A percentile compares a stretch with the other conserved stretches of the same genome.
These are phyloP conservation scores for Eutrema japonicum DNA, from an alignment of 345 rosid species.

Conservation along the genomic window DNA sequence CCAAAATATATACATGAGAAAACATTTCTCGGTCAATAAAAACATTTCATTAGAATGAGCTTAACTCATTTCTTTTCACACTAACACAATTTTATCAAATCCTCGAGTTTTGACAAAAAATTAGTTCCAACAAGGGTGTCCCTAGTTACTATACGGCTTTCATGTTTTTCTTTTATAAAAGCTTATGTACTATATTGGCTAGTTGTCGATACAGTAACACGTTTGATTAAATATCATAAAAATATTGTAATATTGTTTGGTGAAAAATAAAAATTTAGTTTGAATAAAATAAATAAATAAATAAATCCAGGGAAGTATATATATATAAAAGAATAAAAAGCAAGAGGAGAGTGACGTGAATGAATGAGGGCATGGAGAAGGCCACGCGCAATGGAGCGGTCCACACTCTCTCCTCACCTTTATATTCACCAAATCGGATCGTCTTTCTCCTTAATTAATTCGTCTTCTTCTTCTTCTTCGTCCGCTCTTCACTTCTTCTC, in stretches of 20 bases:
- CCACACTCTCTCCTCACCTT: conserved; percentile 44
- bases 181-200: not conserved
- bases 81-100: too few species aligned
- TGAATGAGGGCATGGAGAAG: conserved; percentile 57
- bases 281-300: not conserved
- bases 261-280: not conserved
- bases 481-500: not conserved
- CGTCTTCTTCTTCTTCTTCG: conserved; percentile 21
- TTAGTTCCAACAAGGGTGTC: too few species aligned
- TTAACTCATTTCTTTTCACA: too few species aligned
- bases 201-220: not conserved
- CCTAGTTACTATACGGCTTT: too few species aligned
- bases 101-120: too few species aligned
- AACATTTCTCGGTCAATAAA: too few species aligned
- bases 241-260: not conserved
- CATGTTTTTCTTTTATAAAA: not conserved
- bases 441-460: conserved; percentile 21
- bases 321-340: not conserved
- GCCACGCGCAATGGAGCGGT: conserved; percentile 91
- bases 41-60: too few species aligned
- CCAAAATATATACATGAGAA: too few species aligned
- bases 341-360: conserved; percentile 50
- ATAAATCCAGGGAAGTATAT: not conserved
- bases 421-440: conserved; percentile 32
- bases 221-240: not conserved